Evolutionary conservation across 129 eudicot species (phyloP), one percentile per base, ranked within the genome.

Genomic region (Helianthus tuberosus): DNA sequence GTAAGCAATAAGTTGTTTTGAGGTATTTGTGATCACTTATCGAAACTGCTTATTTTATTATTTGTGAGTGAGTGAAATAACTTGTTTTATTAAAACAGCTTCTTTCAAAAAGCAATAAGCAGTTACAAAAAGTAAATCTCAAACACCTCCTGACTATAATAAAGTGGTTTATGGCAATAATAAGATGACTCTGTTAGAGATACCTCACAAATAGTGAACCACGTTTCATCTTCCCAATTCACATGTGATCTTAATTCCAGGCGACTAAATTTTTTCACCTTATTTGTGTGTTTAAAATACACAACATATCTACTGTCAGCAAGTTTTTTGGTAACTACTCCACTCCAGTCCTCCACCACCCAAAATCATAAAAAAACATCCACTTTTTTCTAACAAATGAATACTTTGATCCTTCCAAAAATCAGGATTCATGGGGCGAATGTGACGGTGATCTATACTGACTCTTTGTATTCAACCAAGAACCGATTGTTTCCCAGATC

Each of bases 271-370:
- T 83, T 84, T 77, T 49, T 82, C 43, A 73, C 87, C 80, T 59
- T 72, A 12, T 82, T 87, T 62, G 82, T 75, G 43, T 66, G 72
- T 75, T 87, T 78, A 74, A 85, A 87, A 67, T 70, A 85, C 62
- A 92, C 89, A 54, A 77, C 23, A 54, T 87, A 87, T 80, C 80
- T 74, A 58, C 84, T 73, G 77, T 86, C 86, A n/a, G 89, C 84
- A 66, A 88, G 86, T 64, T 80, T 75, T 85, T 78, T 81, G 27
- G 94, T 82, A 68, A 89, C 72, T 39, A 87, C 83, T 25, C n/a
- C n/a, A n/a, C n/a, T n/a, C n/a, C n/a, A n/a, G n/a, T n/a, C 96
- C 98, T 82, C 83, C 91, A 80, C 95, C 94, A 86, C 66, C 94
- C 92, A 77, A 69, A 85, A 58, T 87, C 88, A 73, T 49, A 73